Evolutionary conservation across 2,329 filamentous ascomycete species (phyloP).

Genomic region (Waltergamsia citrina): DNA sequence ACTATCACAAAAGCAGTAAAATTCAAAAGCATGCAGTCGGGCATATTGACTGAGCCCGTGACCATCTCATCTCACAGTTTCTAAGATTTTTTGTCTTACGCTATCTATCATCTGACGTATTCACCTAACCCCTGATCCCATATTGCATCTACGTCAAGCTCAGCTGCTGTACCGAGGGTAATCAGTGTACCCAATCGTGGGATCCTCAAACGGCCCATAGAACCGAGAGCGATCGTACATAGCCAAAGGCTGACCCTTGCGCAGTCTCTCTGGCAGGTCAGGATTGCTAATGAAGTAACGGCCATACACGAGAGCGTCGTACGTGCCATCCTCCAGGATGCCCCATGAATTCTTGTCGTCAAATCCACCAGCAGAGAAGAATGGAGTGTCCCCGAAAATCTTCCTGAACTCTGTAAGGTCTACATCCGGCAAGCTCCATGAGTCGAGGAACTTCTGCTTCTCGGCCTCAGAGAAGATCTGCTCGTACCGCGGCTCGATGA

Average conservation of each 20-base stretch:
- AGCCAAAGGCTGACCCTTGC: slow-evolving; percentile 12
- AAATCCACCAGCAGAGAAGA: slow-evolving; percentile 47
- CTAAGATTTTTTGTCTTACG: no score
- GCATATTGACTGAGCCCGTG: no score
- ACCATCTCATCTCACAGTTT: no score
- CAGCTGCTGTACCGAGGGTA: slow-evolving; percentile 16
- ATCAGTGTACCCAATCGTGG: slow-evolving; percentile 22
- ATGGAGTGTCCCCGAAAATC: slow-evolving; percentile 42
- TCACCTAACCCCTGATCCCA: no score
- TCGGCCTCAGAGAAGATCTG: slow-evolving; percentile 38
- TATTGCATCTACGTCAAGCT: no score
- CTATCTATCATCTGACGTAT: no score
- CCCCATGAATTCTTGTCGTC: slow-evolving; percentile 38
- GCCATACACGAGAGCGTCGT: slow-evolving; percentile 32
- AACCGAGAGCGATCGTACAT: slow-evolving; percentile 18
- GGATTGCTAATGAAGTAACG: slow-evolving; percentile 20
- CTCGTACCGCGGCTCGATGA: slow-evolving; percentile 45
- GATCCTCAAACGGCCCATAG: slow-evolving; percentile 17
- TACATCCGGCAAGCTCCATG: slow-evolving; percentile 34
- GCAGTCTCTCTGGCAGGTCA: slow-evolving; percentile 17
- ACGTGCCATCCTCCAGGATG: slow-evolving; percentile 28
- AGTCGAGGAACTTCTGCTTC: slow-evolving; percentile 36
- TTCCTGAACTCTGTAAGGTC: slow-evolving; percentile 35
- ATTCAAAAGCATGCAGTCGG: no score
- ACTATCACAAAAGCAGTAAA: no score